Base-by-base conservation (phyloP, 1,284 basidiomycete species). In the Ceratobasidium sp. region DNA sequence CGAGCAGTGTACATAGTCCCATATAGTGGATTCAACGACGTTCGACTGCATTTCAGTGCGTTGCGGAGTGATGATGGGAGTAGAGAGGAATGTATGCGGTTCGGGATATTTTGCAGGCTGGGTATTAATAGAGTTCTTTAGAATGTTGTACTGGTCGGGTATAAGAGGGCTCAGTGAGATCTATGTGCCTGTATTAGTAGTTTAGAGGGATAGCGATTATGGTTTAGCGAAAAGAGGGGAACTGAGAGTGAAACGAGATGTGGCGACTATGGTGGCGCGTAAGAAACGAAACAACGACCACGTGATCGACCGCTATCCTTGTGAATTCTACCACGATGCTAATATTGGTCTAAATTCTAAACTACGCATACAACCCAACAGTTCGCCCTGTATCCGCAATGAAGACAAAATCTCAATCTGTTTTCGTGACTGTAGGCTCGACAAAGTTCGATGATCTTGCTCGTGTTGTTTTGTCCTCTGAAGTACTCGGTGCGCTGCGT, bases 371-470 rank as follows among this genome's bases (percentile, higher is more conserved):
- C 58, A 20, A 3, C 3, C 17, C 33, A 31, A 60, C 58, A 37
- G 33, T 8, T 28, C 33, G 15, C 8, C 11, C 7, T 17, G 17
- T 37, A 35, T n/a, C 11, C 10, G 37, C 13, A 3, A 42, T 58
- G 66, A 28, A 45, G 33, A n/a, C 45, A 13, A 15, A 47, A 11
- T 6, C 23, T 11, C 61, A 64, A 66, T 87, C 87, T 79, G 91
- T 88, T 65, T 90, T 98, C 82, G 88, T 96, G 77, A 97, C 96
- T 1, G 93, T 98, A 65, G 96, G 96, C 76, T 96, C 95, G n/a
- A 97, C 96, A 37, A 86, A 87, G 78, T 98, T 97, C 85, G 90
- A 94, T 81, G 83, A 86, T 5, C 89, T 98, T 78, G 90, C 94
- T 68, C 84, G 90, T 79, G 84, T 86, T n/a, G 86, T 88, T 37